phyloP scores from a whole-genome alignment of 179 eudicot species.

The Sideroxylon spinosum region DNA sequence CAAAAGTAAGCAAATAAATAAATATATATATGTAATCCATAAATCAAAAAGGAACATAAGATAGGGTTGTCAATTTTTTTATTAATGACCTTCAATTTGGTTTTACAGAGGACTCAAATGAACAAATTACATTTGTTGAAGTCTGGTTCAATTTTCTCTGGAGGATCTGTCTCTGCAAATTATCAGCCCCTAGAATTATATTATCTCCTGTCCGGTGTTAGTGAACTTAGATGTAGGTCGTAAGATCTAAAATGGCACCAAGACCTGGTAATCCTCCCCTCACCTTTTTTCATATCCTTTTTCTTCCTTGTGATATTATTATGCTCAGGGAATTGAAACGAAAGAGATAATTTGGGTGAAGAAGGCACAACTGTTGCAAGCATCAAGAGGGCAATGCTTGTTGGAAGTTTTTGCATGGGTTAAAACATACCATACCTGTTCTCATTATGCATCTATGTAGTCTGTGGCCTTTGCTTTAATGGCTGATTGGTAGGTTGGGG shows the following conservation, averaged over 20 bases:
- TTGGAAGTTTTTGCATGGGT: neutral
- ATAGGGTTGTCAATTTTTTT: neutral
- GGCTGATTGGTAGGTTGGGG: too few relatives aligned
- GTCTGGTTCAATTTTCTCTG: neutral
- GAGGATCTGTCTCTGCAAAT: neutral
- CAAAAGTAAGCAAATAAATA: neutral
- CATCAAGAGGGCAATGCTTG: neutral
- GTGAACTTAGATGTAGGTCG: neutral
- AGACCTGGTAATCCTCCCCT: neutral
- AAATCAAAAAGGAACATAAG: neutral
- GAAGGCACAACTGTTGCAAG: neutral
- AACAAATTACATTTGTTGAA: neutral
- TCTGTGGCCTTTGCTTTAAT: too few relatives aligned
- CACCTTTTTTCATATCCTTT: neutral
- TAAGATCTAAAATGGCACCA: neutral
- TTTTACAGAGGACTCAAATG: neutral
- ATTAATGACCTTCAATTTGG: neutral
- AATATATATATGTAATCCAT: neutral
- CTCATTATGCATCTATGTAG: too few relatives aligned
- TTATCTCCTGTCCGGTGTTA: neutral
- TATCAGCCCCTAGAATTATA: neutral
- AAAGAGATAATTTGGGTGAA: neutral
- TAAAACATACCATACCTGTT: too few relatives aligned
- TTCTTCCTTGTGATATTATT: neutral
- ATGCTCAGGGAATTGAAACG: neutral